Percentiles rank a stretch among this genome's conserved stretches.
Evolutionary conservation across 23 red algal genomes (phyloP).

Genomic region (Porphyridium purpureum): DNA sequence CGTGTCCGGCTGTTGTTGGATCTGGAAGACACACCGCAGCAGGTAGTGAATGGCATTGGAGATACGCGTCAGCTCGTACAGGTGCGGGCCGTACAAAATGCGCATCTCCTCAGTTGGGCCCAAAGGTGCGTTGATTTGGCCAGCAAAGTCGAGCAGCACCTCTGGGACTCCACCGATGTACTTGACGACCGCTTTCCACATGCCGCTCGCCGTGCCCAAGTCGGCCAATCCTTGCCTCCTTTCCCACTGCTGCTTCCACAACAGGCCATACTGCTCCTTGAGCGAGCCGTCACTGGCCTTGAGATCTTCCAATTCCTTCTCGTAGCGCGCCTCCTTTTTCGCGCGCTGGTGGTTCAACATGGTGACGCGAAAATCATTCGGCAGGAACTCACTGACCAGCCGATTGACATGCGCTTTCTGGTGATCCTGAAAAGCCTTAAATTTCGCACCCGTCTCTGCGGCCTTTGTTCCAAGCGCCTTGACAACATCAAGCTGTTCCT

Average conservation of each 20-base stretch:
- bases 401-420: not conserved
- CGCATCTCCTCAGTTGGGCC: not conserved
- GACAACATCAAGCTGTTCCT: no score
- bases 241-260: not conserved
- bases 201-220: not conserved
- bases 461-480: no score
- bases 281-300: not conserved
- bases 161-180: not conserved
- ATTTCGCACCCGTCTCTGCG: not conserved
- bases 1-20: no score
- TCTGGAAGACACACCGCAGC: no score
- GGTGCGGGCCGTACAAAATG: not conserved
- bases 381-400: not conserved
- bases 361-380: not conserved
- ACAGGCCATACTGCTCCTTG: not conserved
- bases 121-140: not conserved
- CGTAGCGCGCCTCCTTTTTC: not conserved
- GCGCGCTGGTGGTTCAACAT: not conserved
- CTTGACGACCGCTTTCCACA: not conserved
- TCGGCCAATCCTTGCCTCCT: not conserved
- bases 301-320: not conserved
- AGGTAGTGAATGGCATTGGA: no score
- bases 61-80: no score
- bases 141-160: constrained; percentile 1
- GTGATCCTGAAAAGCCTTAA: not conserved